Evolutionary conservation across 2,329 filamentous ascomycete species (phyloP), one percentile per base, ranked within the genome.

Genomic region (Diplodia sapinea): DNA sequence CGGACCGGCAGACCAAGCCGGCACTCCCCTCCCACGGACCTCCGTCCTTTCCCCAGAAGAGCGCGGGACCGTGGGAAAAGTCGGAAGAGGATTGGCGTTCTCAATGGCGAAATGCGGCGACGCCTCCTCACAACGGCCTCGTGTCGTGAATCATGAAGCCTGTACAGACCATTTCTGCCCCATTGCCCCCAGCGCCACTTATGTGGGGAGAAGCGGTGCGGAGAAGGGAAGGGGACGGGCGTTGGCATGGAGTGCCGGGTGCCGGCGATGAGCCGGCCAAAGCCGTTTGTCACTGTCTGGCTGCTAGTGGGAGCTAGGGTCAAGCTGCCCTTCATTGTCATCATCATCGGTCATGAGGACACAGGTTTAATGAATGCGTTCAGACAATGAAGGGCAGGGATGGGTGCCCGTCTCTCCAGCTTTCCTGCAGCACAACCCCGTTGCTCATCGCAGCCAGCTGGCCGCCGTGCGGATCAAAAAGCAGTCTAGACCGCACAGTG

Each of bases 141-240:
- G 43, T 23, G 29, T 51, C n/a, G 23, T 9, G 59, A 63, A 31
- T 63, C 50, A 63, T 63, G 59, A 26, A 36, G 57, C 29, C 31
- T 50, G 23, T 20, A 33, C 5, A 23, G 31, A 38, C 54, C 17
- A n/a, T 56, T 47, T 36, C 7, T 59, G 36, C 55, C 59, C 38
- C 13, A 13, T 9, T 38, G 59, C 36, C 59, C 40, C 20, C 26
- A 33, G 26, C 29, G 15, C 15, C 29, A 17, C 17, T 11, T 55
- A 33, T 33, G 29, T 47, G 43, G 43, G 43, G 43, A 47, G 43
- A 38, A 9, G 43, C 43, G 43, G 43, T 47, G 43, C 43, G 43
- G 43, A 47, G 43, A 20, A 62, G 29, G 38, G 38, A 59, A 33
- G 23, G 12, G 23, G 40, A 8, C 50, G 9, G 26, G 55, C 50